Evolutionary conservation across 352 stramenopile species (phyloP).

Genomic region (Phytophthora europaea): DNA sequence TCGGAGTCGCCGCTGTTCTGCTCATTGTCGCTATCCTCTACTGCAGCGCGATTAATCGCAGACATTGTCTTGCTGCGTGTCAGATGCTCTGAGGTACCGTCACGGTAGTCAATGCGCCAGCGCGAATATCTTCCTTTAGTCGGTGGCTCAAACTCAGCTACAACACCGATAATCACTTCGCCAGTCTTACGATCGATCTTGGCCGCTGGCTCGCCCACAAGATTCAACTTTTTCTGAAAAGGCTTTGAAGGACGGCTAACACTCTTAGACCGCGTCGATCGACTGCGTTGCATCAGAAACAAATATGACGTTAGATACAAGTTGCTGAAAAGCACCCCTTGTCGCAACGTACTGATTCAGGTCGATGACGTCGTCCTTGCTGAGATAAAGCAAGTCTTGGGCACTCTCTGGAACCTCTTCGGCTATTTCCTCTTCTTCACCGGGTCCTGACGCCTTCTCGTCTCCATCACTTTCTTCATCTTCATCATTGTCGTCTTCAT

Average conservation of each 20-base stretch:
- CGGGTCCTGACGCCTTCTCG: conserved; percentile 4
- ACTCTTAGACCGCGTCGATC: conserved; percentile 41
- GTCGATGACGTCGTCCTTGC: conserved; percentile 64
- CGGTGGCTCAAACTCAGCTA: conserved; percentile 50
- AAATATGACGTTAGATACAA: conserved; percentile 21
- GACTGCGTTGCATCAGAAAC: conserved; percentile 20
- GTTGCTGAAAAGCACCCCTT: background rate
- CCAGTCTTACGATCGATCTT: conserved; percentile 47
- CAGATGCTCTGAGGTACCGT: conserved; percentile 61
- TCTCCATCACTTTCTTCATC: conserved; percentile 27
- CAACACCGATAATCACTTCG: conserved; percentile 56
- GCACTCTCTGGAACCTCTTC: conserved; percentile 45
- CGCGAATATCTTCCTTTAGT: conserved; percentile 41
- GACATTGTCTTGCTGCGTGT: conserved; percentile 34
- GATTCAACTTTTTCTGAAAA: conserved; percentile 21
- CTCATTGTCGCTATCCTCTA: conserved; percentile 20
- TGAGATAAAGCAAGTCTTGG: conserved; percentile 61
- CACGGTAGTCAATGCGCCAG: conserved; percentile 71
- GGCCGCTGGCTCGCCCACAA: conserved; percentile 54
- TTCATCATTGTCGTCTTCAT: conserved; percentile 39
- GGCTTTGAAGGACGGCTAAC: conserved; percentile 17
- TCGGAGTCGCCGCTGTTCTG: conserved; percentile 31
- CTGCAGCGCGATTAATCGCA: conserved; percentile 46
- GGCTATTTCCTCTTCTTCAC: conserved; percentile 35
- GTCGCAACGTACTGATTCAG: conserved; percentile 50